phyloP scores from a whole-genome alignment of 768 basidiomycete species.

The Xanthoconium purpureum region DNA sequence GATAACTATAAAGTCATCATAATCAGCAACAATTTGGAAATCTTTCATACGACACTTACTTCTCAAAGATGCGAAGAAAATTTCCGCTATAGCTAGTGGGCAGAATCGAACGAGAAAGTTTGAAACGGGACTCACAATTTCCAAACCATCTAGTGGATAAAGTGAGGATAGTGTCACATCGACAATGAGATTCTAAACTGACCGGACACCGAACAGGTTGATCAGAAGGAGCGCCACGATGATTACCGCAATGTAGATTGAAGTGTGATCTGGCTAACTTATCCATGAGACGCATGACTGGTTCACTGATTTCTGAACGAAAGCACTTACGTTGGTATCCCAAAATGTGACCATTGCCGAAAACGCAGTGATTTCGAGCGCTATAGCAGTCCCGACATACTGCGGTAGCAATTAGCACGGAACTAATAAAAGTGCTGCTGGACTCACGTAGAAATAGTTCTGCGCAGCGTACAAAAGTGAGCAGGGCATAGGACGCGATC shows the following conservation, averaged over 20 bases:
- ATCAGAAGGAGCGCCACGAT: slow-evolving; percentile 38
- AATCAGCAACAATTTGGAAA: not conserved
- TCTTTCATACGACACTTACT: slow-evolving; percentile 10
- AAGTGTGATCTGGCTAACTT: slow-evolving; percentile 34
- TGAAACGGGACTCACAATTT: slow-evolving; percentile 13
- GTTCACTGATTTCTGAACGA: not conserved
- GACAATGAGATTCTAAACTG: slow-evolving; percentile 31
- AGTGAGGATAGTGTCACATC: slow-evolving; percentile 36
- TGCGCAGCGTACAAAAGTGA: slow-evolving; percentile 6
- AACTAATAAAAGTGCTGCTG: not conserved
- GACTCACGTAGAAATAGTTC: slow-evolving; percentile 36
- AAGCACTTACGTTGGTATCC: slow-evolving; percentile 32
- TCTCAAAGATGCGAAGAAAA: slow-evolving; percentile 21
- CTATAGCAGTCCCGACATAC: slow-evolving; percentile 38
- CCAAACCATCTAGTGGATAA: slow-evolving; percentile 19
- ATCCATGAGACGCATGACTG: slow-evolving; percentile 8
- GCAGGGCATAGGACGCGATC: not conserved
- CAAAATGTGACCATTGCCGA: slow-evolving; percentile 51
- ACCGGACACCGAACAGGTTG: slow-evolving; percentile 48
- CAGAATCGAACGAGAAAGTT: not conserved
- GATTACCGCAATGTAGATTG: slow-evolving; percentile 40
- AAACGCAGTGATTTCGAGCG: slow-evolving; percentile 51
- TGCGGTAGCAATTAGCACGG: not conserved
- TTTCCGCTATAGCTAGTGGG: slow-evolving; percentile 21
- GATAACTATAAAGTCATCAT: slow-evolving; percentile 25